These are phyloP conservation scores for Selaginella moellendorffii DNA, from an alignment of 75 land plant species.

Conservation along the genomic window DNA sequence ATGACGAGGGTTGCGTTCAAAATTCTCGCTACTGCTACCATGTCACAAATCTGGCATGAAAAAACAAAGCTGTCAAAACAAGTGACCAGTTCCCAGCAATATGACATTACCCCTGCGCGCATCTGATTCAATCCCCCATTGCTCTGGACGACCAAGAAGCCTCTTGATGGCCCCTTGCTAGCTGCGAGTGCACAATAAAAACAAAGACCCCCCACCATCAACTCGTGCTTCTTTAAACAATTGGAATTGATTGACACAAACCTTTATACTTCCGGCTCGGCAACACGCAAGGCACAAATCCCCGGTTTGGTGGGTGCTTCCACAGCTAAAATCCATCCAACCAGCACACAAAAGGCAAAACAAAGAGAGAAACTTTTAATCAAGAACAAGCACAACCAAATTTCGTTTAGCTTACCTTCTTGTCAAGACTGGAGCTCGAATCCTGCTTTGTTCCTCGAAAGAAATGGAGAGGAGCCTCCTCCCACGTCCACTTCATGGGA, in stretches of 20 bases:
- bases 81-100: background rate
- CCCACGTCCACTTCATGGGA: background rate
- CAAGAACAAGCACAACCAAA: slow-evolving; percentile 1
- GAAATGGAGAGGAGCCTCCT: slow-evolving; percentile 28
- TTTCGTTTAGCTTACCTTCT: background rate
- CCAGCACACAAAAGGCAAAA: slow-evolving; percentile 35
- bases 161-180: slow-evolving; percentile 24
- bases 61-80: background rate
- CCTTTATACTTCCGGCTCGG: slow-evolving; percentile 42
- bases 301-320: slow-evolving; percentile 63
- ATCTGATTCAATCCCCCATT: slow-evolving; percentile 93
- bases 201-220: too few relatives aligned
- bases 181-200: background rate
- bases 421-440: slow-evolving; percentile 21
- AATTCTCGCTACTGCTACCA: slow-evolving; percentile 92
- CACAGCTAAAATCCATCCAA: slow-evolving; percentile 42
- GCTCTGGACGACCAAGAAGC: slow-evolving; percentile 62
- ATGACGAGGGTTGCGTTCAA: slow-evolving; percentile 93
- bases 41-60: slow-evolving; percentile 75
- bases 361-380: background rate
- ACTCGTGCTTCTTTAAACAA: too few relatives aligned
- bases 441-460: slow-evolving; percentile 15
- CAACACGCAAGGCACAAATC: slow-evolving; percentile 45
- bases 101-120: slow-evolving; percentile 67
- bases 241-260: too few relatives aligned